Base-by-base conservation (phyloP, 2,329 filamentous ascomycete genomes). In the Atkinsonella texensis region DNA sequence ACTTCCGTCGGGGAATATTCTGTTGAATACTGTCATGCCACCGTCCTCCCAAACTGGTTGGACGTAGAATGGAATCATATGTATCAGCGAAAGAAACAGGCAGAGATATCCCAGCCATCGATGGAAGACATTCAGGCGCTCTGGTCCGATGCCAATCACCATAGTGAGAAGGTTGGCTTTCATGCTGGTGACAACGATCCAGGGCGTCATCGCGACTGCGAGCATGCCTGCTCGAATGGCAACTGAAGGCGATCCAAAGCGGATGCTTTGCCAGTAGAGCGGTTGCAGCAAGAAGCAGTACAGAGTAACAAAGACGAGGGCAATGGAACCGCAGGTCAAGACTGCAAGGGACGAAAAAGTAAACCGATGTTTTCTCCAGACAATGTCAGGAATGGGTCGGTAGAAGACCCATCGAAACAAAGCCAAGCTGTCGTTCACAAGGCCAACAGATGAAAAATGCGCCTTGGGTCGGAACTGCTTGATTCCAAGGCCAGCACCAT, bases 161-260 rank as follows among this genome's bases (percentile, higher is more conserved):
- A 90, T 69, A 1, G 86, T 85, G 51, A 97, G 77, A 33, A 95
- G 63, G 63, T 96, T 97, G 15, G 89, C 85, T 68, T 96, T 96
- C 76, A 89, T 94, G 63, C 87, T 89, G 11, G 93, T 82, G 17
- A 84, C 88, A 48, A 95, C 74, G 57, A 96, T 91, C 89, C 90
- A 96, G 1, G 91, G 91, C 45, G 93, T 85, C 76, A 95, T 80
- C 12, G 91, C 87, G 13, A 96, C 84, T 12, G 90, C 84, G 52
- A 96, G 80, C 91, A 96, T 96, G 46, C 91, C 91, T 8, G 89
- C 76, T 57, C 91, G 80, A 54, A 96, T 82, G 10, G 90, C 89
- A 51, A 97, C 66, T 0, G 91, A 91, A 31, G 91, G 91, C 1
- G 91, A 95, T 42, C 91, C 91, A 60, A 80, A 91, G 45, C 76